These are phyloP conservation scores for Henckelia pumila DNA, from an alignment of 257 asterid species.

Conservation along the genomic window DNA sequence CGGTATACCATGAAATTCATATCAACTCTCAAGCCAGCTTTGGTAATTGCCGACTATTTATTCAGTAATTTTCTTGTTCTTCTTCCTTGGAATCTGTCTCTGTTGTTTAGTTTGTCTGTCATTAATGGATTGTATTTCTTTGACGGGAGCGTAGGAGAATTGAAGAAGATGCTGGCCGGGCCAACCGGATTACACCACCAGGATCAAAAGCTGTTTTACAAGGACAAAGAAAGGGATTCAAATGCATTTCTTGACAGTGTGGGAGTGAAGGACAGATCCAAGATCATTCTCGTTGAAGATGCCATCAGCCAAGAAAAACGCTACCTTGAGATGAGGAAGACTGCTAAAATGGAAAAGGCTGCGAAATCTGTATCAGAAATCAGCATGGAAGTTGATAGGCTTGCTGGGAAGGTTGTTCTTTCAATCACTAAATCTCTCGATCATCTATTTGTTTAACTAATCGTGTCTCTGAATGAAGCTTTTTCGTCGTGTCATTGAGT, in stretches of 20 bases:
- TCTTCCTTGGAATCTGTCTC: background rate
- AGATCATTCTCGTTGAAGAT: constrained; percentile 42
- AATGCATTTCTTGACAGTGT: constrained; percentile 60
- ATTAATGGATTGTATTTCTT: background rate
- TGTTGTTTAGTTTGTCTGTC: background rate
- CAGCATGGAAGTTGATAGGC: constrained; percentile 72
- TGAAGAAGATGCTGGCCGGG: constrained; percentile 84
- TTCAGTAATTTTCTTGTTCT: background rate
- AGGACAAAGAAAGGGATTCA: constrained; percentile 78
- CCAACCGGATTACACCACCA: constrained; percentile 86
- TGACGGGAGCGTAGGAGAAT: constrained; percentile 46
- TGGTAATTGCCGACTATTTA: constrained; percentile 38
- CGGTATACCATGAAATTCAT: constrained; percentile 63
- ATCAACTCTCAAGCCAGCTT: constrained; percentile 77
- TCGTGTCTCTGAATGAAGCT: background rate
- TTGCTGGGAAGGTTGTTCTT: constrained; percentile 58
- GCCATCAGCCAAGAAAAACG: constrained; percentile 48
- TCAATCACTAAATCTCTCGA: background rate
- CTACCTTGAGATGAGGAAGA: constrained; percentile 42
- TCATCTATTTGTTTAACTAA: background rate
- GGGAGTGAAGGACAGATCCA: constrained; percentile 58
- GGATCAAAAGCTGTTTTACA: constrained; percentile 81
- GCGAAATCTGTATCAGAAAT: constrained; percentile 48
- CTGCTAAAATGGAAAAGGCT: constrained; percentile 46
- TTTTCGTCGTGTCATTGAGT: background rate